phyloP scores from a whole-genome alignment of 352 stramenopile species.

The Thalassiosira delicatula region DNA sequence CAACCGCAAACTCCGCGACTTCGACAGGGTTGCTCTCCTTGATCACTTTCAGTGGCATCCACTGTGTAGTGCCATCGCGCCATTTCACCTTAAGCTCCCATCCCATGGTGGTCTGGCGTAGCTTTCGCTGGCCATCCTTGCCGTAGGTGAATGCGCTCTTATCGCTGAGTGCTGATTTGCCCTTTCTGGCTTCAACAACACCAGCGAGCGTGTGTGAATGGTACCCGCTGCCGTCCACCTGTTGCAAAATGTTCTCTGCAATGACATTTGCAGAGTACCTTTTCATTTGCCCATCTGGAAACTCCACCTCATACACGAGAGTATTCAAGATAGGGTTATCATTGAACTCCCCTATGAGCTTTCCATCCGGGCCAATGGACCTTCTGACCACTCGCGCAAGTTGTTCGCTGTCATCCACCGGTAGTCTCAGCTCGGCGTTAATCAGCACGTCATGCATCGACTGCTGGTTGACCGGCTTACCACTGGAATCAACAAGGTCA shows the following conservation, averaged over 20 bases:
- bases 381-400: neutral
- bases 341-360: neutral
- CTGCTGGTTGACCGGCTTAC: slow-evolving; percentile 23
- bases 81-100: slow-evolving; percentile 58
- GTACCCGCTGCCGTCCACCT: slow-evolving; percentile 45
- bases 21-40: slow-evolving; percentile 66
- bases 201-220: slow-evolving; percentile 12
- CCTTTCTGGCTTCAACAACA: slow-evolving; percentile 51
- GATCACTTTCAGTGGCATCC: slow-evolving; percentile 41
- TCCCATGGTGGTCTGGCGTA: slow-evolving; percentile 48
- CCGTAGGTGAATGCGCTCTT: too few relatives aligned
- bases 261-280: slow-evolving; percentile 65
- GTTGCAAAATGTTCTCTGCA: slow-evolving; percentile 34
- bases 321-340: slow-evolving; percentile 50
- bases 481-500: slow-evolving; percentile 28
- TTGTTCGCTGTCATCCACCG: neutral
- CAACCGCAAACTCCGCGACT: slow-evolving; percentile 49
- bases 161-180: slow-evolving; percentile 35
- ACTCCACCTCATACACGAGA: slow-evolving; percentile 48
- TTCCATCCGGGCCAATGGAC: neutral
- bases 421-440: slow-evolving; percentile 17
- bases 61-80: slow-evolving; percentile 49
- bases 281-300: slow-evolving; percentile 50
- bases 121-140: too few relatives aligned
- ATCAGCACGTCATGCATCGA: slow-evolving; percentile 32